Base-by-base conservation (phyloP, 768 basidiomycete genomes). In the Russula sp. region DNA sequence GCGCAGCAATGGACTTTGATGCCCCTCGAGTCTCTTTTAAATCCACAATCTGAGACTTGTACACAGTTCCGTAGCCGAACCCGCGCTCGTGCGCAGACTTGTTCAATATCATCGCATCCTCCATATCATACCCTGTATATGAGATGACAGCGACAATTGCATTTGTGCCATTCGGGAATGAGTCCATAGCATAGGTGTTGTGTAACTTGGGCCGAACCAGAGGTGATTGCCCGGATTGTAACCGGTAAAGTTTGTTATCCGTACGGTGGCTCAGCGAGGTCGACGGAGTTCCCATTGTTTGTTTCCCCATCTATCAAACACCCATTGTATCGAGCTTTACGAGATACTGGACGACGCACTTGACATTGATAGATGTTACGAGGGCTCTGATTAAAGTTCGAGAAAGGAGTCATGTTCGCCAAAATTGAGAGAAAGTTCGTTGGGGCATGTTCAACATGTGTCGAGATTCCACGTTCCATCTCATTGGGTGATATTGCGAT, bases 121-220 rank as follows among this genome's bases (percentile, higher is more conserved):
- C 97, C 97, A 99, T 99, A 73, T 99, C 97, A 74, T 99, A 99
- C 4, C 97, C 97, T 4, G 97, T 99, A 72, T 99, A 99, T 0
- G 97, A 99, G 69, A 99, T 98, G 70, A 99, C 97, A n/a, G 97
- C 97, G 52, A 99, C 97, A 62, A 99, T 79, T 20, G 97, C 97
- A 73, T 99, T 99, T 48, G 90, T 98, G 16, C 97, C 97, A 69
- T 95, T 98, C 1, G 97, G 97, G 81, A 94, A 99, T 36, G 90
- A 84, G 74, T 99, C 97, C 90, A 99, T 97, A 48, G 91, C 96
- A 75, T 98, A 99, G 4, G 86, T 85, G 70, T 94, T 89, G 76
- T 98, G 93, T 45, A 98, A 75, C 29, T 78, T 82, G 13, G 97
- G 97, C 36, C 97, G 90, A 38, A 98, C 97, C 65, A 98, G 80